Percentiles rank a stretch among this genome's conserved stretches.
These are phyloP conservation scores for Glaciozyma martinii DNA, from an alignment of 768 basidiomycete species.

Conservation along the genomic window DNA sequence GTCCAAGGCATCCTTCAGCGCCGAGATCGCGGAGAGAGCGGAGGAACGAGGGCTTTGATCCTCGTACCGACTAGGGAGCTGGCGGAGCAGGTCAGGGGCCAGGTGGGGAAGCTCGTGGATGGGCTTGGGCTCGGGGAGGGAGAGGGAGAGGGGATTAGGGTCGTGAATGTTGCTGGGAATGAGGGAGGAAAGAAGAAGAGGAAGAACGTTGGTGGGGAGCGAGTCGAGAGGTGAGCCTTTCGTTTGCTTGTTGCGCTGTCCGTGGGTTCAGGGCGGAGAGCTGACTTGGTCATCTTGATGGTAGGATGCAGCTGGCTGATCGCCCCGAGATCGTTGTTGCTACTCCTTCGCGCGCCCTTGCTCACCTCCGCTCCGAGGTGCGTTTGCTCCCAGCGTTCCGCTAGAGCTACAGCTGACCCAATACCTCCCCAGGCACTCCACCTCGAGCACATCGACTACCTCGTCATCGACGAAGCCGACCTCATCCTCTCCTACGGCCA, in stretches of 20 bases:
- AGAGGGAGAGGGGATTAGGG: slow-evolving; percentile 54
- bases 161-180: slow-evolving; percentile 65
- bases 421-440: slow-evolving; percentile 49
- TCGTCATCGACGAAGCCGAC: slow-evolving; percentile 97
- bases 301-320: slow-evolving; percentile 54
- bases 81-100: slow-evolving; percentile 74
- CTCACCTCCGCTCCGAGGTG: slow-evolving; percentile 63
- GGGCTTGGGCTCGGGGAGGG: slow-evolving; percentile 50
- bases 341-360: slow-evolving; percentile 63
- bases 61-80: slow-evolving; percentile 76
- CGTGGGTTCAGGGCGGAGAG: not conserved
- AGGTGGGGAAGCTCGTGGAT: slow-evolving; percentile 53
- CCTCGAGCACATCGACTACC: slow-evolving; percentile 60
- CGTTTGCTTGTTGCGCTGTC: not conserved
- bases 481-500: slow-evolving; percentile 94
- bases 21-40: slow-evolving; percentile 11
- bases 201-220: slow-evolving; percentile 29
- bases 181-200: slow-evolving; percentile 25
- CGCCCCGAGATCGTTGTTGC: slow-evolving; percentile 69
- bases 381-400: slow-evolving; percentile 18
- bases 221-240: slow-evolving; percentile 38
- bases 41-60: slow-evolving; percentile 52
- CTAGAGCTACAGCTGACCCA: not conserved
- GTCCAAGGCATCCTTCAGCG: slow-evolving; percentile 69
- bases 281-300: not conserved